phyloP scores from a whole-genome alignment of 1,139 yeast genomes.

The Yamadazyma diddensiae region DNA sequence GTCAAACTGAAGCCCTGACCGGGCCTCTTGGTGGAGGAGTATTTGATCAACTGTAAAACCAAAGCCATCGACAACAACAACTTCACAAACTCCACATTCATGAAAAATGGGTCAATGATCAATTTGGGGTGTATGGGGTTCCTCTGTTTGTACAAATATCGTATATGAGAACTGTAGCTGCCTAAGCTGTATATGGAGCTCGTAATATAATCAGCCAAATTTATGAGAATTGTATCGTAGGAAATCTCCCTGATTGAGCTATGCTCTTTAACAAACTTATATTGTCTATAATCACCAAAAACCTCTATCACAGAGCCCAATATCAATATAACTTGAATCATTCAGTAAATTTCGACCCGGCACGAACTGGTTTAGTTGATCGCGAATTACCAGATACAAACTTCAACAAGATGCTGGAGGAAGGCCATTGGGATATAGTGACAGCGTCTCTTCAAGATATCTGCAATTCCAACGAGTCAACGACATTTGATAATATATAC shows the following conservation, averaged over 20 bases:
- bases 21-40: conserved; percentile 17
- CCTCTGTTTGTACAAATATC: conserved; percentile 9
- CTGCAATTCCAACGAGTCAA: conserved; percentile 57
- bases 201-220: conserved; percentile 12
- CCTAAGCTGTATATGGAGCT: conserved; percentile 7
- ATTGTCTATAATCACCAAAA: conserved; percentile 15
- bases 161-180: not conserved
- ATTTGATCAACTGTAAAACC: conserved; percentile 16
- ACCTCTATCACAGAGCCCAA: conserved; percentile 12
- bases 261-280: conserved; percentile 17
- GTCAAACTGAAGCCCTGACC: conserved; percentile 26
- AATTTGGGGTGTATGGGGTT: conserved; percentile 20
- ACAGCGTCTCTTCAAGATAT: conserved; percentile 66
- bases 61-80: conserved; percentile 12
- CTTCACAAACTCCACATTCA: conserved; percentile 16
- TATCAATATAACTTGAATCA: conserved; percentile 2
- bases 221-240: conserved; percentile 21
- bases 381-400: too few relatives aligned
- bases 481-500: conserved; percentile 47
- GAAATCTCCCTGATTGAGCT: conserved; percentile 29
- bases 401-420: conserved; percentile 11
- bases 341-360: too few relatives aligned
- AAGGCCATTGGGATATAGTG: conserved; percentile 68
- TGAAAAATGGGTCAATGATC: conserved; percentile 5
- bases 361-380: not conserved